Evolutionary conservation across 2,329 filamentous ascomycete genomes (phyloP).

Genomic region (Penicillium sp.): DNA sequence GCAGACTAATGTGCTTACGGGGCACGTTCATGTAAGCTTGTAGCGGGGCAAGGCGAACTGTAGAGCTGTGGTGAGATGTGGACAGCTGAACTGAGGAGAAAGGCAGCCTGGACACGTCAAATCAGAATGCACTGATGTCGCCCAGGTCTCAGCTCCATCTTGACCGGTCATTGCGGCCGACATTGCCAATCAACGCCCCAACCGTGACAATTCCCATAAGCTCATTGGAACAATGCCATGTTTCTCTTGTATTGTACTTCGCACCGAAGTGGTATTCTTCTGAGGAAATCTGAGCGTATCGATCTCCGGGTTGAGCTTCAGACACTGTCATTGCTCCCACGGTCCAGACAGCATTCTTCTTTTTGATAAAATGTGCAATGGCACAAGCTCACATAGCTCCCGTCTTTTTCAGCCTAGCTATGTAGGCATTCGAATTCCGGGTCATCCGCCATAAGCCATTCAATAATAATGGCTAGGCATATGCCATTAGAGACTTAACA

Average conservation of each 20-base stretch:
- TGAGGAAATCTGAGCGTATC: background rate
- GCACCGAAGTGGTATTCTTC: background rate
- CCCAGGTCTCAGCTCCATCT: constrained; percentile 9
- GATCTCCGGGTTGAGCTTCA: background rate
- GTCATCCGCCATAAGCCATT: background rate
- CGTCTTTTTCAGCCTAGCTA: background rate
- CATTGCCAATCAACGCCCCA: constrained; percentile 14
- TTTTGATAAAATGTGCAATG: background rate
- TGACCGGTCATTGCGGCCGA: constrained; percentile 11
- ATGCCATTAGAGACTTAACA: background rate
- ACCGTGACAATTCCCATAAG: background rate
- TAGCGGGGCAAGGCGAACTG: background rate
- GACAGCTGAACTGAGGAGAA: constrained; percentile 7
- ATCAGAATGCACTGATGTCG: constrained; percentile 3
- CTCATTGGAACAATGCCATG: background rate
- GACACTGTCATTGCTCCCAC: constrained; percentile 2
- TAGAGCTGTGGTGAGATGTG: background rate
- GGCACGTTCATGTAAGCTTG: background rate
- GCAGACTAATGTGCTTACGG: background rate
- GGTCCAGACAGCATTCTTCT: too few relatives aligned
- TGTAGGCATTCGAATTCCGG: background rate
- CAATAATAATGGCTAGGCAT: background rate
- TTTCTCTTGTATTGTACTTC: background rate
- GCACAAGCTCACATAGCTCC: background rate
- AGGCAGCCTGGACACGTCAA: background rate